Conservation (phyloP, 2,329 filamentous ascomycete species). For the Diaporthe amygdali region DNA sequence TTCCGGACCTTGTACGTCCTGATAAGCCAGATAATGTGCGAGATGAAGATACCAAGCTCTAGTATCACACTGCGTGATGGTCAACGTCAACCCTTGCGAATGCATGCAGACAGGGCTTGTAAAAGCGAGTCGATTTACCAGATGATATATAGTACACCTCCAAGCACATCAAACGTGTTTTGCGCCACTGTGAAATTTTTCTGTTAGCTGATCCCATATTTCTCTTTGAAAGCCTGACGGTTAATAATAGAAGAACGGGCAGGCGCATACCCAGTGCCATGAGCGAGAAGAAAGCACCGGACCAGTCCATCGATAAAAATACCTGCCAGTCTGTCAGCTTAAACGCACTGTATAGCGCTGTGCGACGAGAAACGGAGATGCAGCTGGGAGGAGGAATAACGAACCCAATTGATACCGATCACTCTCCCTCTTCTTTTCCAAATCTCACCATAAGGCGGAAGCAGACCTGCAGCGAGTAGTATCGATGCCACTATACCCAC, state of each 20-base stretch:
- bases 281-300: slow-evolving; percentile 67
- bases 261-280: slow-evolving; percentile 58
- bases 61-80: slow-evolving; percentile 51
- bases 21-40: slow-evolving; percentile 63
- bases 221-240: background rate
- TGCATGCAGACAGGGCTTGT: background rate
- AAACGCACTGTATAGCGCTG: background rate
- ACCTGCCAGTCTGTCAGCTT: slow-evolving; percentile 34
- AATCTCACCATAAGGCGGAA: slow-evolving; percentile 67
- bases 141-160: slow-evolving; percentile 64
- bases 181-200: slow-evolving; percentile 53
- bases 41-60: slow-evolving; percentile 64
- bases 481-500: slow-evolving; percentile 64
- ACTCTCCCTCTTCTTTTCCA: slow-evolving; percentile 67
- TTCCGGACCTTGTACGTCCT: slow-evolving; percentile 57
- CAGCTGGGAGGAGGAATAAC: background rate
- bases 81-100: background rate
- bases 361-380: slow-evolving; percentile 25
- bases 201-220: slow-evolving; percentile 17
- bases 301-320: slow-evolving; percentile 65
- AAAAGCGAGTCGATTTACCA: slow-evolving; percentile 48
- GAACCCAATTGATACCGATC: slow-evolving; percentile 60
- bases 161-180: slow-evolving; percentile 64
- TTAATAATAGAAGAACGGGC: background rate
- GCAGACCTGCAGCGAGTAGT: slow-evolving; percentile 59